Conservation (phyloP, 768 basidiomycete genomes). For the Phylloporus rhodoxanthus region DNA sequence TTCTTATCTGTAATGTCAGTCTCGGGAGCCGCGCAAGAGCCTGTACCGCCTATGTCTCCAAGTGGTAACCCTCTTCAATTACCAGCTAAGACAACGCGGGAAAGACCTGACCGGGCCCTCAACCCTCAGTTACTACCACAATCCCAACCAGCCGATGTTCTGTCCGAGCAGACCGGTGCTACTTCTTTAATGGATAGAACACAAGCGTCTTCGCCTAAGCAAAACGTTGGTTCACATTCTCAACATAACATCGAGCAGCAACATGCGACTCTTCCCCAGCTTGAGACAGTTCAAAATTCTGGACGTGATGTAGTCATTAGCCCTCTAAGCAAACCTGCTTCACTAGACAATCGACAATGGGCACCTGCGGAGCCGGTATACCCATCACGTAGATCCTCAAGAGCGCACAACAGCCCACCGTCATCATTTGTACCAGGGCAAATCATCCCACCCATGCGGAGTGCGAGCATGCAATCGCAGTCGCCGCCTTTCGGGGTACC, state of each 20-base stretch:
- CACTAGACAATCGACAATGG: conserved; percentile 11
- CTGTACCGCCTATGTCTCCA: conserved; percentile 62
- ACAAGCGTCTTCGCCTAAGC: not conserved
- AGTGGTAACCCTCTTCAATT: conserved; percentile 30
- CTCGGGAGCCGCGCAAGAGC: conserved; percentile 53
- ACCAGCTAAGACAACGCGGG: conserved; percentile 7
- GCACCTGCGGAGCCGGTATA: conserved; percentile 13
- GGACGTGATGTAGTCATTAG: conserved; percentile 3
- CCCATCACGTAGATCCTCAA: conserved; percentile 24
- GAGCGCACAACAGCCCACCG: conserved; percentile 18
- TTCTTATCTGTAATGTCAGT: conserved; percentile 33
- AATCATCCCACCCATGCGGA: conserved; percentile 35
- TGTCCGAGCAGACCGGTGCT: not conserved
- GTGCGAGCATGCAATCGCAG: conserved; percentile 29
- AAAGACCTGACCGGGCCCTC: conserved; percentile 20
- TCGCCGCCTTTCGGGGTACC: conserved; percentile 19
- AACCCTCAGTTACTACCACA: conserved; percentile 14
- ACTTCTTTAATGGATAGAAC: not conserved
- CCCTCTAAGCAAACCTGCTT: conserved; percentile 1
- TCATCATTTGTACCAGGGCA: conserved; percentile 36
- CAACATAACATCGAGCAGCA: conserved; percentile 5
- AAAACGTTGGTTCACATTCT: conserved; percentile 3
- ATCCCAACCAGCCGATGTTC: not conserved
- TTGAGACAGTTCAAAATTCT: conserved; percentile 4
- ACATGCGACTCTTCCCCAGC: not conserved